Base-by-base conservation (phyloP, 345 rosid species). In the Citrus hindsii region DNA sequence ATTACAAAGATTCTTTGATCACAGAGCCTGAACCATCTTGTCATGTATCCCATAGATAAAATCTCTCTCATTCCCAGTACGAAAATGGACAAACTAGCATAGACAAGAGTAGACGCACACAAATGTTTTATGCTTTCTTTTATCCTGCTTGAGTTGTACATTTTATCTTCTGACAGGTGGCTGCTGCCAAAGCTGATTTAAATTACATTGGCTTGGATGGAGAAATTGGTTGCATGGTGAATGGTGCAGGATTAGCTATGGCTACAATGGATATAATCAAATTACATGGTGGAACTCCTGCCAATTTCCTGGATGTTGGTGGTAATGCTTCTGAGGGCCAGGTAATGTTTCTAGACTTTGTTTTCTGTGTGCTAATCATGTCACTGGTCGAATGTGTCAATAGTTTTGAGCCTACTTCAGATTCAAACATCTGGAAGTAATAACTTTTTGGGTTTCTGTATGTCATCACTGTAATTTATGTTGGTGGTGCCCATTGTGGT, bases 211-310 rank as follows among this genome's bases (percentile, higher is more conserved):
- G 99, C 37, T 83, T 96, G 70, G 99, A 97, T 82, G 99, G 99
- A 69, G 99, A 97, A 89, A 97, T 97, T 81, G 99, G 99, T 69
- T 97, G 99, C 92, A 97, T 97, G 99, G 99, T 97, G 72, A 97
- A 97, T 87, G 99, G 99, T 77, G 98, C 99, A n/a, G 98, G 99
- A 83, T 84, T 97, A 78, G 99, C 98, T 21, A 97, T 94, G 98
- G 98, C 99, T 77, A 93, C 98, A 28, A 97, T 94, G 99, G 99
- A 97, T 86, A 94, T 97, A 62, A 94, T 97, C 68, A 97, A 97
- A 83, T 69, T 97, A 90, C 98, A 94, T 75, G 99, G 98, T 28
- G 99, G 98, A 78, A 97, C 99, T 67, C 99, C 98, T 37, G 99
- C 99, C 76, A 97, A 97, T 87, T 97, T 94, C 82, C 90, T 97